phyloP scores from a whole-genome alignment of 2,329 filamentous ascomycete genomes.

The Atkinsonella texensis region DNA sequence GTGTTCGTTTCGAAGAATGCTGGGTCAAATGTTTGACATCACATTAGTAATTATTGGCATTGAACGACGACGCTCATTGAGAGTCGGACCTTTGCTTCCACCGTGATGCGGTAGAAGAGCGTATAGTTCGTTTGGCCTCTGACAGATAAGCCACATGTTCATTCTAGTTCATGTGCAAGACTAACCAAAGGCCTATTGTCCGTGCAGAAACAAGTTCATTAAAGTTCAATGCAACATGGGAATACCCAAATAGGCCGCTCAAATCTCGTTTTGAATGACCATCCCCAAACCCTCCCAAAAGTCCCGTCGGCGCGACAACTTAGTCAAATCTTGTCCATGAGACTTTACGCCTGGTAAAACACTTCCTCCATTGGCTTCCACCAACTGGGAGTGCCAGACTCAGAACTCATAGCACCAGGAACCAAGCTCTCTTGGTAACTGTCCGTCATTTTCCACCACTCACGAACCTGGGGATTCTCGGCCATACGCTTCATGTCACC shows the following conservation, averaged over 20 bases:
- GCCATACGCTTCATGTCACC: conserved; percentile 68
- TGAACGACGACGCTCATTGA: too few relatives aligned
- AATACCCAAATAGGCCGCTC: not conserved
- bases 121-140: too few relatives aligned
- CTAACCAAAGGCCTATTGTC: too few relatives aligned
- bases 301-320: not conserved
- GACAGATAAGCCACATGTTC: too few relatives aligned
- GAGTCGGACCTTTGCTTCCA: too few relatives aligned
- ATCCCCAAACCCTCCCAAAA: not conserved
- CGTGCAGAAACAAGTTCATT: too few relatives aligned
- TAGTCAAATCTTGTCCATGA: not conserved
- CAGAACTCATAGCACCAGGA: conserved; percentile 45
- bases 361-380: conserved; percentile 60
- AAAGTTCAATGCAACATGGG: too few relatives aligned
- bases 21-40: too few relatives aligned
- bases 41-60: not conserved
- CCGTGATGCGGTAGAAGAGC: too few relatives aligned
- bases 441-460: conserved; percentile 78
- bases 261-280: not conserved
- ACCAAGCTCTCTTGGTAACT: conserved; percentile 57
- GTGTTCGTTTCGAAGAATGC: not conserved
- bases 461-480: conserved; percentile 57
- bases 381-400: conserved; percentile 50
- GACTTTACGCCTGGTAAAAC: conserved; percentile 42
- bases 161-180: too few relatives aligned